Conservation (phyloP, 306 rosid genomes). For the Vigna mungo region DNA sequence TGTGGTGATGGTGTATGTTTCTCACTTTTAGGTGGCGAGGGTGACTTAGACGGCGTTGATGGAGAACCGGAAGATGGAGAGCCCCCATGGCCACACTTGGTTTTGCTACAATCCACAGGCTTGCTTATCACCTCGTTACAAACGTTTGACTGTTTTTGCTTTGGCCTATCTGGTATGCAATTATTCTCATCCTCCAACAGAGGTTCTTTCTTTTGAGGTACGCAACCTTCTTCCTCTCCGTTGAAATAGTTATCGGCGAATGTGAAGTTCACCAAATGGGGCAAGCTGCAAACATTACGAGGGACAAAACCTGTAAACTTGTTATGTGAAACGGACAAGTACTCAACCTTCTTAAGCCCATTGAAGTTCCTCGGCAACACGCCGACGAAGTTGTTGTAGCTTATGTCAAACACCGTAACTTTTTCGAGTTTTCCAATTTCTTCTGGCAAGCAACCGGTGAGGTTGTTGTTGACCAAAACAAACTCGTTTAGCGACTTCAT, state of each 20-base stretch:
- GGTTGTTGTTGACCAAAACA: conserved; percentile 51
- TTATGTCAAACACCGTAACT: conserved; percentile 53
- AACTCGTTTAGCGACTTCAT: conserved; percentile 72
- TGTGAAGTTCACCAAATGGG: conserved; percentile 60
- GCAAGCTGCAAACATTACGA: conserved; percentile 56
- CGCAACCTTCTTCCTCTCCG: conserved; percentile 63
- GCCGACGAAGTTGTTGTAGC: conserved; percentile 62
- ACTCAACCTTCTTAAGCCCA: conserved; percentile 46
- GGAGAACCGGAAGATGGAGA: conserved; percentile 8
- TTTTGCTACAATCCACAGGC: conserved; percentile 74
- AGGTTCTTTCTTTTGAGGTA: conserved; percentile 41
- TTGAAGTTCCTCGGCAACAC: conserved; percentile 52
- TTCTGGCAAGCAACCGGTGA: conserved; percentile 67
- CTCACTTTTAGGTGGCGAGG: too few species aligned
- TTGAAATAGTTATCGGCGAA: conserved; percentile 69
- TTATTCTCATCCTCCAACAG: conserved; percentile 54
- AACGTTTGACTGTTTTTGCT: conserved; percentile 49
- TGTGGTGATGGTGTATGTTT: too few species aligned
- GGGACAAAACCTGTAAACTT: conserved; percentile 70
- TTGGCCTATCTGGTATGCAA: conserved; percentile 70
- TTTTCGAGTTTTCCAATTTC: conserved; percentile 56
- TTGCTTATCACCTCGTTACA: conserved; percentile 61
- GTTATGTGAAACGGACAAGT: conserved; percentile 57
- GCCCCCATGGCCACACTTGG: conserved; percentile 48
- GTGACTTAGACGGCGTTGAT: not conserved